These are phyloP conservation scores for Dunaliella primolecta DNA, from an alignment of 139 green algal species.

Conservation along the genomic window DNA sequence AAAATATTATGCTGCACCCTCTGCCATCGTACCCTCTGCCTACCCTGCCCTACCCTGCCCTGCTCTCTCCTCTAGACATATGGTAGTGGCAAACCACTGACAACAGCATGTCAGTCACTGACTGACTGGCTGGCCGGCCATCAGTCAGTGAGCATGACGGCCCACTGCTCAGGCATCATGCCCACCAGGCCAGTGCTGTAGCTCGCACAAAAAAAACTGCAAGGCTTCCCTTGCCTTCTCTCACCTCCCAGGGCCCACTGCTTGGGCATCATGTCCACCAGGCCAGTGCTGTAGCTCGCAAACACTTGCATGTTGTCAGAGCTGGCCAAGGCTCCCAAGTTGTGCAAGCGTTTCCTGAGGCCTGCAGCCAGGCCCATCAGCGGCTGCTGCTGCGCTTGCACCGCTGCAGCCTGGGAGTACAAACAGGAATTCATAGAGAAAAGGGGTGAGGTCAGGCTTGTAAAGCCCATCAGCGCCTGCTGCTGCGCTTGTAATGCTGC, in stretches of 20 bases:
- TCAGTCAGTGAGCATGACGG: too few relatives aligned
- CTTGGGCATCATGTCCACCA: conserved; percentile 46
- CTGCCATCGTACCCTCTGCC: not conserved
- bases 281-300: conserved; percentile 25
- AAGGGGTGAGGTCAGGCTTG: not conserved
- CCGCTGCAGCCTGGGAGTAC: conserved; percentile 12
- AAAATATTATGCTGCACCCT: not conserved
- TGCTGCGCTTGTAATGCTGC: conserved; percentile 11
- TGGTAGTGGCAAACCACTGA: too few relatives aligned
- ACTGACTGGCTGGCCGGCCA: too few relatives aligned
- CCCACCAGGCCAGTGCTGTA: not conserved
- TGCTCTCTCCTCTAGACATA: not conserved
- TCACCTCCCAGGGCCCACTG: conserved; percentile 25
- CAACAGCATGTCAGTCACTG: too few relatives aligned
- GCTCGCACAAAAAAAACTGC: not conserved
- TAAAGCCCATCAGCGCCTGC: conserved; percentile 21
- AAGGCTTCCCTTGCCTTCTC: not conserved
- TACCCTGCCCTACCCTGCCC: not conserved
- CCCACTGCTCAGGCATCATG: not conserved
- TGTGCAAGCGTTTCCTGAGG: conserved; percentile 23
- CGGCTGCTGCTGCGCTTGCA: conserved; percentile 12
- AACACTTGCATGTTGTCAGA: conserved; percentile 20
- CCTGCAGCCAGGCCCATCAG: conserved; percentile 23
- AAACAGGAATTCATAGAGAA: not conserved
- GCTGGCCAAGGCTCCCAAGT: conserved; percentile 16